Evolutionary conservation across 371 early-diverging fungal species (phyloP).

Genomic region (Syncephalastrum contaminatum): DNA sequence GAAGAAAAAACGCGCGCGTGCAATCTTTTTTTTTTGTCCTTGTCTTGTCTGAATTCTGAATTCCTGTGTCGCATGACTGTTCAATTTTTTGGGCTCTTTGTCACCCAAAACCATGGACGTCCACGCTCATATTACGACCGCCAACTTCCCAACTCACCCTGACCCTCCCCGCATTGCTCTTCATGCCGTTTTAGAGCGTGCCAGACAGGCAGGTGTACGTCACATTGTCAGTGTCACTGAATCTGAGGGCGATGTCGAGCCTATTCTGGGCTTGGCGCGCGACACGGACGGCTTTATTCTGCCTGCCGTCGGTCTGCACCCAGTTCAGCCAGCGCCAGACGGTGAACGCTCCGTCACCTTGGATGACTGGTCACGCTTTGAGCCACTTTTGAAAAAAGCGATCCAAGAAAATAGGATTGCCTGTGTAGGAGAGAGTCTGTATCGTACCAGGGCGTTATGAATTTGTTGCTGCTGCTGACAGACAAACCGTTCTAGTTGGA

Average conservation of each 20-base stretch:
- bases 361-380: slow-evolving; percentile 36
- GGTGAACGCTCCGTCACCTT: slow-evolving; percentile 33
- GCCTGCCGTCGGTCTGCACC: slow-evolving; percentile 47
- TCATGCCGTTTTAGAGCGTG: slow-evolving; percentile 21
- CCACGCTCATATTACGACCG: slow-evolving; percentile 45
- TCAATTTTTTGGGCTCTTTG: slow-evolving; percentile 7
- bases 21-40: no score
- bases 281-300: slow-evolving; percentile 37
- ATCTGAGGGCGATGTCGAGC: slow-evolving; percentile 38
- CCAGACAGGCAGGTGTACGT: slow-evolving; percentile 32
- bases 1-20: no score
- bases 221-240: slow-evolving; percentile 49
- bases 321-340: slow-evolving; percentile 38
- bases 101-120: slow-evolving; percentile 37
- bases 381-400: slow-evolving; percentile 36
- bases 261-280: slow-evolving; percentile 34
- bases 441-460: not conserved
- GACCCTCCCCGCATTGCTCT: slow-evolving; percentile 3
- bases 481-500: slow-evolving; percentile 38
- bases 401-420: slow-evolving; percentile 17
- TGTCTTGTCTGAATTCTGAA: not conserved
- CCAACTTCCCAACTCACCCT: slow-evolving; percentile 34
- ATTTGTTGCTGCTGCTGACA: not conserved
- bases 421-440: slow-evolving; percentile 51
- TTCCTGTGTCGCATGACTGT: slow-evolving; percentile 1